These are phyloP conservation scores for Ampelomyces quisqualis DNA, from an alignment of 2,329 filamentous ascomycete species.

Conservation along the genomic window DNA sequence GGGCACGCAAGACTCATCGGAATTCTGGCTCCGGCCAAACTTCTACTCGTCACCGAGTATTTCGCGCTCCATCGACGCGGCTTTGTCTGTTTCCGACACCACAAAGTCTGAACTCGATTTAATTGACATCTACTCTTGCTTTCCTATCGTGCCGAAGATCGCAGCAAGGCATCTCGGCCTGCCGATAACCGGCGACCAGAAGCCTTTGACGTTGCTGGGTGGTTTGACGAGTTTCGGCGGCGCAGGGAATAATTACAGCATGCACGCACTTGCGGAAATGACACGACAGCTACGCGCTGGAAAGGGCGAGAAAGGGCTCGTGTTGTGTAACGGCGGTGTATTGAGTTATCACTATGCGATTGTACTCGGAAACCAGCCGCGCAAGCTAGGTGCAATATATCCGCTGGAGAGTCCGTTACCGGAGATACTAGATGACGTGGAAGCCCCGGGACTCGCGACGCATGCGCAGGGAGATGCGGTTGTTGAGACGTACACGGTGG, in stretches of 20 bases:
- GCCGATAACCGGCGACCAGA: slow-evolving; percentile 46
- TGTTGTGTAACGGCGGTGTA: slow-evolving; percentile 66
- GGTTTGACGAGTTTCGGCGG: slow-evolving; percentile 69
- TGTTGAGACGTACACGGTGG: slow-evolving; percentile 64
- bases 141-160: slow-evolving; percentile 68
- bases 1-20: slow-evolving; percentile 58
- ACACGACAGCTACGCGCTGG: slow-evolving; percentile 53
- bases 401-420: slow-evolving; percentile 52
- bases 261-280: slow-evolving; percentile 56
- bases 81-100: slow-evolving; percentile 52
- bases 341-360: slow-evolving; percentile 66
- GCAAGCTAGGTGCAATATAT: slow-evolving; percentile 46
- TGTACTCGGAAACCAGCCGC: slow-evolving; percentile 55
- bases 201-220: slow-evolving; percentile 62
- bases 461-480: slow-evolving; percentile 53
- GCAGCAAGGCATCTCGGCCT: slow-evolving; percentile 62
- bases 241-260: slow-evolving; percentile 70
- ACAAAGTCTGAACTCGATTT: slow-evolving; percentile 57
- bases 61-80: slow-evolving; percentile 58
- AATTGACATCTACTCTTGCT: slow-evolving; percentile 68
- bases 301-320: slow-evolving; percentile 53
- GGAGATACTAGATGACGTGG: slow-evolving; percentile 44
- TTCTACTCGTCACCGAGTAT: slow-evolving; percentile 62
- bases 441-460: slow-evolving; percentile 42
- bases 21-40: slow-evolving; percentile 65